Percentiles rank a stretch among this genome's conserved stretches.
phyloP scores from a whole-genome alignment of 2,329 filamentous ascomycete genomes.

The Cladosporium sp. region DNA sequence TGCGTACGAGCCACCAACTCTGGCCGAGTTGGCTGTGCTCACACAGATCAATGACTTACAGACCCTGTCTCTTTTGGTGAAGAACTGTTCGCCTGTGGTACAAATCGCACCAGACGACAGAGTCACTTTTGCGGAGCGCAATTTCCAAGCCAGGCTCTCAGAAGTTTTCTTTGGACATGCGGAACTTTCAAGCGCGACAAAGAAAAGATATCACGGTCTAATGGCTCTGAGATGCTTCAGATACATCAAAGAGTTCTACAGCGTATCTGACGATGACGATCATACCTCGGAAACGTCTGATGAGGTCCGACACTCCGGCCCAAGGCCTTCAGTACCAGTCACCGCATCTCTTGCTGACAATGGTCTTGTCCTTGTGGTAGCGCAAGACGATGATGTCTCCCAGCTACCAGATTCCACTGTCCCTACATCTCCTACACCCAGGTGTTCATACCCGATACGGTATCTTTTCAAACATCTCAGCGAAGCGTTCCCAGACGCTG shows the following conservation, averaged over 20 bases:
- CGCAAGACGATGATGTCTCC: neutral
- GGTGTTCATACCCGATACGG: neutral
- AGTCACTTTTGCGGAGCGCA: neutral
- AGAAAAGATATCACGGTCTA: neutral
- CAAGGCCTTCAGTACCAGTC: neutral
- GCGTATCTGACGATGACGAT: no score
- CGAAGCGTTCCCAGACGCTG: neutral
- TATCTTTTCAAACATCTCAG: neutral
- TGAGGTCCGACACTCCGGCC: no score
- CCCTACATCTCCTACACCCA: no score
- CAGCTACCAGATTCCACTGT: no score
- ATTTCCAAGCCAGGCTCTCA: neutral
- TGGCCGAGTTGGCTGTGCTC: neutral
- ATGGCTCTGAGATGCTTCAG: constrained; percentile 1
- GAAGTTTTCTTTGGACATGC: neutral
- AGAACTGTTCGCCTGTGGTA: neutral
- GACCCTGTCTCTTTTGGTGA: neutral
- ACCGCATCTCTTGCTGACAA: neutral
- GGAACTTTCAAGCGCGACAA: neutral
- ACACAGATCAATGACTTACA: neutral
- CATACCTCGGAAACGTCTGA: no score
- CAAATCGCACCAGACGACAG: no score
- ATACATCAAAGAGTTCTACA: neutral
- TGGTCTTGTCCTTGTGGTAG: neutral
- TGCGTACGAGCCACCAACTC: neutral